Evolutionary conservation across 169 alveolate genomes (phyloP).

Genomic region (Plasmodium coatneyi): DNA sequence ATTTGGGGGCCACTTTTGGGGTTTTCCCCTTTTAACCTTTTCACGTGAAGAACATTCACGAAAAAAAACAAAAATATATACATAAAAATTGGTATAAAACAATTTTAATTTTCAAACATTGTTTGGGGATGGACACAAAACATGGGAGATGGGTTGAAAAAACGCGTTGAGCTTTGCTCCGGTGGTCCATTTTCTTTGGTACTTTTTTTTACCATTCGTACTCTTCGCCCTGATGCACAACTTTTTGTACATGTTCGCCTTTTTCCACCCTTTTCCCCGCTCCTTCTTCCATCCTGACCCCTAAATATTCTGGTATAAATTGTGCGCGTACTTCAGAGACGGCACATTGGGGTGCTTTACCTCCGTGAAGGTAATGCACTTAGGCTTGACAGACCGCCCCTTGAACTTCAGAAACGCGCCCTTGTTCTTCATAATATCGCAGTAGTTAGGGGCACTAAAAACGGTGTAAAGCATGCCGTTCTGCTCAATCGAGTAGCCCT

Average conservation of each 20-base stretch:
- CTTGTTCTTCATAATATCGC: slow-evolving; percentile 99
- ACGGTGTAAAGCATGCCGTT: slow-evolving; percentile 97
- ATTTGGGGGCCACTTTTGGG: background rate
- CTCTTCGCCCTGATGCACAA: background rate
- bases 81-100: background rate
- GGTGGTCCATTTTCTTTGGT: background rate
- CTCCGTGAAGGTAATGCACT: slow-evolving; percentile 88
- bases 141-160: background rate
- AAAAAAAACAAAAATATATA: background rate
- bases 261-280: background rate
- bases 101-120: background rate
- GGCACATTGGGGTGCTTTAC: slow-evolving; percentile 94
- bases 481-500: slow-evolving; percentile 98
- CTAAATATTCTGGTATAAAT: slow-evolving; percentile 67
- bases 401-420: slow-evolving; percentile 92
- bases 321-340: slow-evolving; percentile 90
- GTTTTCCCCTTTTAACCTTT: background rate
- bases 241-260: background rate
- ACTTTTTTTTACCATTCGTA: background rate
- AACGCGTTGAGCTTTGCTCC: background rate
- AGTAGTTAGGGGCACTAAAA: slow-evolving; percentile 99
- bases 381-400: slow-evolving; percentile 83
- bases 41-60: background rate
- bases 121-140: background rate
- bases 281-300: background rate